These are phyloP conservation scores for Verticillium nonalfalfae DNA, from an alignment of 2,329 filamentous ascomycete species.

Conservation along the genomic window DNA sequence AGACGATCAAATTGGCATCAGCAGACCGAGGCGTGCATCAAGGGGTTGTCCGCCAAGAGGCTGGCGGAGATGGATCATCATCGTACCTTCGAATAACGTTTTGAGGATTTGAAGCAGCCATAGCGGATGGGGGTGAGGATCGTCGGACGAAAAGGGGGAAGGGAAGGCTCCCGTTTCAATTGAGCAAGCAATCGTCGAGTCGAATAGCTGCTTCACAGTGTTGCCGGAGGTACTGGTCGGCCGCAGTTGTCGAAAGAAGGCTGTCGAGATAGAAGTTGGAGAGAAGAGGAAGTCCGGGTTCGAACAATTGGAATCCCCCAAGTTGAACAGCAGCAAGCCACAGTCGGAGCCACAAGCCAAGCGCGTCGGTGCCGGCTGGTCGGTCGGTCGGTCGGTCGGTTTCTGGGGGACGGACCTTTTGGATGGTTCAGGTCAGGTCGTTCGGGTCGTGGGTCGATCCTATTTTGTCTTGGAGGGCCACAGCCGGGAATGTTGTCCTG, in stretches of 20 bases:
- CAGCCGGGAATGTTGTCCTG: not conserved
- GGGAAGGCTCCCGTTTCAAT: not conserved
- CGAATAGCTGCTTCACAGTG: not conserved
- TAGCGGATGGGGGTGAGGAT: conserved; percentile 14
- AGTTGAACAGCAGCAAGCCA: not conserved
- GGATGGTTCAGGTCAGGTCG: not conserved
- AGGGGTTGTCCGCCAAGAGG: conserved; percentile 1
- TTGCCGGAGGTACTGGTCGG: not conserved
- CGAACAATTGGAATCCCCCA: not conserved
- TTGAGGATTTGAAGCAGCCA: conserved; percentile 38
- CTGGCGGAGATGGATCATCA: conserved; percentile 6
- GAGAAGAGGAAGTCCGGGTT: not conserved
- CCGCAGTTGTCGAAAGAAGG: not conserved
- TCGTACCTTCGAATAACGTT: conserved; percentile 63
- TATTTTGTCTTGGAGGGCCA: not conserved
- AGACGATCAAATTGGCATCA: not conserved
- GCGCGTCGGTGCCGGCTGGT: not conserved
- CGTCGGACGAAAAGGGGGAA: not conserved
- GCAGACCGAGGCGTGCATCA: not conserved
- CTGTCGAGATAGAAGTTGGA: not conserved
- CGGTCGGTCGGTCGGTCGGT: not conserved
- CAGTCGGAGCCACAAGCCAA: not conserved
- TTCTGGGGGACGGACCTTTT: not conserved
- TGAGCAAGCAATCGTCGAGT: not conserved
- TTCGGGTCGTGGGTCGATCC: not conserved